Conservation (phyloP, 2,329 filamentous ascomycete species). For the Coniochaeta ligniaria region DNA sequence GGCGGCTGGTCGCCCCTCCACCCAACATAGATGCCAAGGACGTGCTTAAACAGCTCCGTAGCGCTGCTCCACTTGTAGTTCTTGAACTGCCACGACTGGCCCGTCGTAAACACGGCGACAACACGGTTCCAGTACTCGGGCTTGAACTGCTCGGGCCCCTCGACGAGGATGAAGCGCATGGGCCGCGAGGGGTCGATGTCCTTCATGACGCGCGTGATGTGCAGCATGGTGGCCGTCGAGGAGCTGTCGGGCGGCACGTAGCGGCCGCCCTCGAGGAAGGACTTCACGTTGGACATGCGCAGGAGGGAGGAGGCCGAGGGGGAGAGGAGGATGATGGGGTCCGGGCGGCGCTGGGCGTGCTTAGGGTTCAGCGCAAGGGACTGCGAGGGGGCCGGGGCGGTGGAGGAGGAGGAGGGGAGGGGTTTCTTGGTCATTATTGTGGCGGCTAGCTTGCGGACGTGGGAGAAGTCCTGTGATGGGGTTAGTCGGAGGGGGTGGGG, state of each 20-base stretch:
- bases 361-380: constrained; percentile 45
- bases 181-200: constrained; percentile 62
- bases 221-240: constrained; percentile 70
- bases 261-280: constrained; percentile 79
- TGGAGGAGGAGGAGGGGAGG: constrained; percentile 6
- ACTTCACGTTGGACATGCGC: constrained; percentile 91
- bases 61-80: constrained; percentile 93
- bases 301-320: constrained; percentile 92
- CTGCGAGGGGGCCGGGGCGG: constrained; percentile 30
- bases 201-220: constrained; percentile 73
- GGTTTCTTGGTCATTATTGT: constrained; percentile 64
- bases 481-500: constrained; percentile 14
- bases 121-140: constrained; percentile 96
- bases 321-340: constrained; percentile 95
- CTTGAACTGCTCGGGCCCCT: constrained; percentile 90
- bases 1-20: constrained; percentile 82
- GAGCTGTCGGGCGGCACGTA: constrained; percentile 72
- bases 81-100: constrained; percentile 98
- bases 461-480: constrained; percentile 72
- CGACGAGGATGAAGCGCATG: constrained; percentile 91
- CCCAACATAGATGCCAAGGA: constrained; percentile 81
- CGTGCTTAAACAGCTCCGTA: constrained; percentile 81
- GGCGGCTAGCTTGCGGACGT: constrained; percentile 79
- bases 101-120: constrained; percentile 94
- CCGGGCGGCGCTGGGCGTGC: constrained; percentile 39